Evolutionary conservation across 1,284 basidiomycete species (phyloP).

Genomic region (Vanrija sp.): DNA sequence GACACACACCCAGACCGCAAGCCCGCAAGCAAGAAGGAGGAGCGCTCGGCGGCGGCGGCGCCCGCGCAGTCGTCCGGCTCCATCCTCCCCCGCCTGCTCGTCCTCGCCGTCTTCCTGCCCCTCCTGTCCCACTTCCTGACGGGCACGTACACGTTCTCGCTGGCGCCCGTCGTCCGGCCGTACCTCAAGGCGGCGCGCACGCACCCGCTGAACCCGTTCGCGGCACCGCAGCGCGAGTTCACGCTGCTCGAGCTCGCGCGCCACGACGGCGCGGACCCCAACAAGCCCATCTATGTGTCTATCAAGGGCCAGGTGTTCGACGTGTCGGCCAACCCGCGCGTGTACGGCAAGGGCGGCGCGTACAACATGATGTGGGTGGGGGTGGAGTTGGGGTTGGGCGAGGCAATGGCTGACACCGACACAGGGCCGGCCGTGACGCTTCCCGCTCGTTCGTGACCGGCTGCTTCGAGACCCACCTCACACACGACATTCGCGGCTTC

Average conservation of each 20-base stretch:
- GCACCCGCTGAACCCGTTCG: constrained; percentile 5
- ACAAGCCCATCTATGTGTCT: constrained; percentile 52
- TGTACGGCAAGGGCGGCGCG: constrained; percentile 87
- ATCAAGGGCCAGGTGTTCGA: constrained; percentile 92
- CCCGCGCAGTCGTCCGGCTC: constrained; percentile 2
- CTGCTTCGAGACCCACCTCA: constrained; percentile 80
- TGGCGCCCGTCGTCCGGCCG: constrained; percentile 14
- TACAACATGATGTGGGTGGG: constrained; percentile 72
- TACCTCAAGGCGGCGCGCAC: constrained; percentile 1
- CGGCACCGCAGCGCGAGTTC: constrained; percentile 24
- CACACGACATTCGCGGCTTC: constrained; percentile 82
- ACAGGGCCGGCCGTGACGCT: constrained; percentile 74
- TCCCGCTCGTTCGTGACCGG: constrained; percentile 87
- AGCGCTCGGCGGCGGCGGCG: background rate
- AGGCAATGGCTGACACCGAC: background rate
- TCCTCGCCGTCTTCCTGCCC: constrained; percentile 36
- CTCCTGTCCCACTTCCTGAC: constrained; percentile 39
- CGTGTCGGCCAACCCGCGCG: constrained; percentile 58
- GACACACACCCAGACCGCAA: constrained; percentile 2
- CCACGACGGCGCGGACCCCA: constrained; percentile 69
- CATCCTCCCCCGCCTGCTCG: constrained; percentile 16
- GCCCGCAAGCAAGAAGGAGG: background rate
- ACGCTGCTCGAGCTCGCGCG: constrained; percentile 53
- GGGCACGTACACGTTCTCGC: constrained; percentile 31
- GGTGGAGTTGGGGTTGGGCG: background rate